Evolutionary conservation across 2,329 filamentous ascomycete species (phyloP), one percentile per base, ranked within the genome.

Genomic region (Apiospora arundinis): DNA sequence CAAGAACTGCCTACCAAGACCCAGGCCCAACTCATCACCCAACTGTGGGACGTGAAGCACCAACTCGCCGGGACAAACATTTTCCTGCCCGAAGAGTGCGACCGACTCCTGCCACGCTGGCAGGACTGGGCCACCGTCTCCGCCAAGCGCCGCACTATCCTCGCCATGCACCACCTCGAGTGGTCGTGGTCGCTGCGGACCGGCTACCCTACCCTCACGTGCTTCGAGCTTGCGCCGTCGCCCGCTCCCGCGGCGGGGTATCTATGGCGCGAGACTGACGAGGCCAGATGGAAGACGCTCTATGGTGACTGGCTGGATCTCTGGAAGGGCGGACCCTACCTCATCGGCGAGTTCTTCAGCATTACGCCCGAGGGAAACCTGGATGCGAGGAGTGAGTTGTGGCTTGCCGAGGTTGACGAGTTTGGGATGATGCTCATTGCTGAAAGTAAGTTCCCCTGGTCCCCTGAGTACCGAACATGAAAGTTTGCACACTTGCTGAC

Each of bases 321-420:
- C 2, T 75, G 74, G 74, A 67, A 68, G 28, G 70, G 67, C 3
- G 74, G 72, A 11, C 28, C 32, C 23, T 75, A 70, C 69, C 72
- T 69, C 52, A 73, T 73, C 68, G 69, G 40, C 18, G 74, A 75
- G 69, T 63, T 75, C 56, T 75, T 75, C 46, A 45, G 69, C 18
- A 68, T 74, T n/a, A 37, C 72, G n/a, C 21, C 69, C 3, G 66
- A 68, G 21, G 66, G n/a, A 0, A 21, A 7, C 2, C 14, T 74
- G 46, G 70, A 73, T 49, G 6, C 32, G 3, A 66, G 74, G 56
- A 70, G 67, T 9, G 74, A 75, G 44, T 68, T 48, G 56, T 75
- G 74, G 74, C 71, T 74, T 45, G 71, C 74, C 2, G 74, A 74
- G 44, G 72, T 67, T 3, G 74, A 75, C 32, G 73, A 74, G 14